Base-by-base conservation (phyloP, 192 early-diverging fungal species). In the Mortierella alpina region DNA sequence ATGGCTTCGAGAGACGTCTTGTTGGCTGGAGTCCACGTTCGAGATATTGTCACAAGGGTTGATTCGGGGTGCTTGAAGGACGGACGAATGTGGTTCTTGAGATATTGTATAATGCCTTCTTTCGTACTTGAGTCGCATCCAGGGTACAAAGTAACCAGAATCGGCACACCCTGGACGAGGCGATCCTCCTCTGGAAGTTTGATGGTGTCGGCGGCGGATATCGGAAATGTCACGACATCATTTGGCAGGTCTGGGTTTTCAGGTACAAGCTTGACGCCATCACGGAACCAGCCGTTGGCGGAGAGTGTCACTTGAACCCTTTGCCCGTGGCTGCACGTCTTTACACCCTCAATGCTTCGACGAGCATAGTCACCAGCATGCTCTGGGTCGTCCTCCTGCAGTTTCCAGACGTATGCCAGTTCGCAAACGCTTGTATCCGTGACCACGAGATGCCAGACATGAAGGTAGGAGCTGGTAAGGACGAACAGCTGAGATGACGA, bases 401-500 rank as follows among this genome's bases (percentile, higher is more conserved):
- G 22, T 8, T 11, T 31, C 51, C 64, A 54, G 11, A 66, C 22
- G 31, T 20, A 41, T 17, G 45, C 64, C 14, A 66, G 50, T 7
- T 50, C 23, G 8, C 64, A 50, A 12, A 56, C 40, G 7, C 45
- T 31, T 17, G 23, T 13, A 12, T 20, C 53, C n/a, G n/a, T 23
- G 10, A 45, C 9, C 2, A 57, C 59, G 15, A 69, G 67, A 5
- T 2, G 18, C 67, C 67, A 69, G 41, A 60, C 12, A 15, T 50
- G 46, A 9, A 69, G 17, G 40, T 59, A 69, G 4, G 23, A 45
- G 2, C 49, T 45, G 6, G 58, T 31, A n/a, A 69, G 31, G 8
- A 69, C 6, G 17, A 45, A 23, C 20, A 69, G 57, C 31, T 69
- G 54, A 14, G 67, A 69, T 4, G 67, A 22, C 56, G 9, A 7